phyloP scores from a whole-genome alignment of 106 monocot genomes.

The Apostasia shenzhenica region DNA sequence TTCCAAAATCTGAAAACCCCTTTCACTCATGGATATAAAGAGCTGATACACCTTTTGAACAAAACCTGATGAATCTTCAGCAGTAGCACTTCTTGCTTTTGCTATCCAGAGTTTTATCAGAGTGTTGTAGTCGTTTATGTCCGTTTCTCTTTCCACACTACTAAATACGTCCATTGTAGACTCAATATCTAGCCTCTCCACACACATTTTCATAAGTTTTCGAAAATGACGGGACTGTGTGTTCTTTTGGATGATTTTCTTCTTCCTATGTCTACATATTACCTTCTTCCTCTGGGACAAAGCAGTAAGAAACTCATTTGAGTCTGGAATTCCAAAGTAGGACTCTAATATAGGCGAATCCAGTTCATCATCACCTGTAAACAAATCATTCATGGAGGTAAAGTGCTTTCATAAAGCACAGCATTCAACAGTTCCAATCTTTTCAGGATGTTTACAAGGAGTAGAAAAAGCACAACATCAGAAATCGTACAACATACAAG shows the following conservation, averaged over 20 bases:
- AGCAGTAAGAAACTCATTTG: constrained; percentile 9
- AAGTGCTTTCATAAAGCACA: no score
- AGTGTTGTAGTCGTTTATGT: constrained; percentile 62
- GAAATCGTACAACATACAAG: neutral
- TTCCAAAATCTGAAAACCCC: constrained; percentile 72
- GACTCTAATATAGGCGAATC: neutral
- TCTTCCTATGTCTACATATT: constrained; percentile 56
- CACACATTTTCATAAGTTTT: constrained; percentile 58
- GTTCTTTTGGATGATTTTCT: constrained; percentile 46
- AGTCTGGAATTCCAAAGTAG: neutral
- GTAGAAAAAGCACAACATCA: neutral
- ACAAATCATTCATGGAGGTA: neutral
- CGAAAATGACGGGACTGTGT: constrained; percentile 42
- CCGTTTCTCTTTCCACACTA: constrained; percentile 68
- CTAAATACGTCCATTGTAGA: constrained; percentile 62
- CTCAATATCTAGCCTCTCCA: constrained; percentile 51
- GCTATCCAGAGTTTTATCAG: constrained; percentile 54
- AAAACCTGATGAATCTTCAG: constrained; percentile 21
- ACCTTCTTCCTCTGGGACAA: constrained; percentile 33
- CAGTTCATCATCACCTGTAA: constrained; percentile 14
- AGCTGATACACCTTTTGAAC: constrained; percentile 45
- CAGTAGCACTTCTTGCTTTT: constrained; percentile 42
- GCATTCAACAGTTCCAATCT: no score
- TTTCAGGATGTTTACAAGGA: no score
- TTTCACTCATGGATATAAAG: constrained; percentile 66